Base-by-base conservation (phyloP, 2,329 filamentous ascomycete species). In the Bertia moriformis region DNA sequence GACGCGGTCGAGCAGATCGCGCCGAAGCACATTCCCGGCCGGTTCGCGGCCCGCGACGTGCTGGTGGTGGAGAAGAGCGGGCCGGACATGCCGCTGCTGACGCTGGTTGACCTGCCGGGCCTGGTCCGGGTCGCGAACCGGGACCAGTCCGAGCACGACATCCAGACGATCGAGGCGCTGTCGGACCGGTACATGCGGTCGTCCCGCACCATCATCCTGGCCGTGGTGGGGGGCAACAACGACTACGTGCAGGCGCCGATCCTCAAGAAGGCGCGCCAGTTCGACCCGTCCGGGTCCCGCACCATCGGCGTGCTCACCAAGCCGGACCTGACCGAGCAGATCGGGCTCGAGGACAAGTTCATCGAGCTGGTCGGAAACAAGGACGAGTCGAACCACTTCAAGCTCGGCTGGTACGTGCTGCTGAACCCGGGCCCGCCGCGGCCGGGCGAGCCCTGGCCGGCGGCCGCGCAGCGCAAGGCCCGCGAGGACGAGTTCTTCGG, bases 31-130 rank as follows among this genome's bases (percentile, higher is more conserved):
- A 57, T 66, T 2, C 63, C 66, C 4, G 66, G 66, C 7, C 59
- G 65, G 3, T 70, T 70, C 40, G 66, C 66, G 1, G 66, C 66
- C 15, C 55, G 59, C 19, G 67, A 73, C 41, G 65, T 75, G 17
- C 61, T 78, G 4, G 65, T 73, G 1, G 63, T 78, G 1, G 72
- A 78, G 46, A 66, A 76, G 48, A 64, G 61, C 10, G 73, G 73
- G 0, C 73, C 72, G 0, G 65, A 72, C 10, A 67, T 71, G 57
- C 71, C 71, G 1, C 61, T 78, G 14, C 53, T 79, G 33, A 78
- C 71, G 0, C 60, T 78, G 1, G 71, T 78, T 4, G 74, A 79
- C 51, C 58, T 79, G 22, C 74, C 73, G 0, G 73, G 74, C 2
- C 55, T 78, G 1, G 67, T 76, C 19, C 60, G 63, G 20, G 66